Conservation (phyloP, 371 early-diverging fungal genomes). For the Apophysomyces trapeziformis region DNA sequence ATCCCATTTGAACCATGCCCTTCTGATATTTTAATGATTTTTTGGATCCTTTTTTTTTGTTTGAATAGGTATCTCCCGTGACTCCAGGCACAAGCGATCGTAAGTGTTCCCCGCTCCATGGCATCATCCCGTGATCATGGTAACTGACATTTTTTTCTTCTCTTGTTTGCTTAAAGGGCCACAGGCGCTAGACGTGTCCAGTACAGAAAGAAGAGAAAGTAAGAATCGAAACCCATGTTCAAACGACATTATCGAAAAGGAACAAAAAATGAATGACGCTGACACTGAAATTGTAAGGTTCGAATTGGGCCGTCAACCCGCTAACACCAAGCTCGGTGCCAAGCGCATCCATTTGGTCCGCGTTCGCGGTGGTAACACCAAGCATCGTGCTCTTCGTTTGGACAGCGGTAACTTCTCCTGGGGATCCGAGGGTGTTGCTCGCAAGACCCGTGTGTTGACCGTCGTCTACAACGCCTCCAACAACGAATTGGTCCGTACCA, state of each 20-base stretch:
- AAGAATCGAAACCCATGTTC: not conserved
- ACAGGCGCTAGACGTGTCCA: constrained; percentile 8
- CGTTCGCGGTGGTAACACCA: constrained; percentile 97
- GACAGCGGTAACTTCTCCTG: constrained; percentile 96
- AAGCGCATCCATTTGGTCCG: constrained; percentile 94
- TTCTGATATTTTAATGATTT: not conserved
- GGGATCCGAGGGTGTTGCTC: constrained; percentile 89
- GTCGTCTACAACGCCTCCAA: constrained; percentile 99
- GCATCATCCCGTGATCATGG: not conserved
- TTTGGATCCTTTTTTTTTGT: not conserved
- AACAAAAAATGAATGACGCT: not conserved
- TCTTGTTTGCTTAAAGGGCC: not conserved
- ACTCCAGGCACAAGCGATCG: constrained; percentile 12
- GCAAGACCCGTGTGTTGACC: constrained; percentile 91
- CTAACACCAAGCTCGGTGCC: constrained; percentile 96
- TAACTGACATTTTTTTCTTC: not conserved
- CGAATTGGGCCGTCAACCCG: constrained; percentile 97
- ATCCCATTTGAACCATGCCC: not conserved
- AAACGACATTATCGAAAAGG: not conserved
- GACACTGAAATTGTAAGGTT: constrained; percentile 68
- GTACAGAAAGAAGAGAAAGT: constrained; percentile 12
- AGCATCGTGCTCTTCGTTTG: constrained; percentile 96
- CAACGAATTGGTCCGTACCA: constrained; percentile 99
- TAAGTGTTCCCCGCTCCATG: not conserved
- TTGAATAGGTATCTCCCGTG: constrained; percentile 7